phyloP scores from a whole-genome alignment of 148 eudicot genomes.

The Vaccinium macrocarpon region DNA sequence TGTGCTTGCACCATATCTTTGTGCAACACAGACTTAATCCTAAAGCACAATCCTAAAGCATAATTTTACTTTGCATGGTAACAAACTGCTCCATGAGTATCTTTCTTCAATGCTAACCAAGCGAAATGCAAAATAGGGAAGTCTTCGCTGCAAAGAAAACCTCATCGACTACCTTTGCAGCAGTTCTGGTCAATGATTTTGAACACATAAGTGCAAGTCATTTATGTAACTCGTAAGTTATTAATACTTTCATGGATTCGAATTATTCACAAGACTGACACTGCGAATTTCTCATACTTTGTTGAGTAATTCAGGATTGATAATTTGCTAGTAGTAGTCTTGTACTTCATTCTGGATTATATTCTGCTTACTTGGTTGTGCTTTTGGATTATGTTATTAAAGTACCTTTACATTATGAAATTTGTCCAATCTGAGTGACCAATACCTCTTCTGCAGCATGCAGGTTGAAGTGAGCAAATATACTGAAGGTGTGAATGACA shows the following conservation, averaged over 20 bases:
- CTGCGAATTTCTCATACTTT: background rate
- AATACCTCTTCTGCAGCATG: slow-evolving; percentile 56
- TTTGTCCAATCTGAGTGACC: slow-evolving; percentile 17
- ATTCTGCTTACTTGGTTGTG: background rate
- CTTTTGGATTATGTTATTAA: slow-evolving; percentile 5
- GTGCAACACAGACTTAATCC: background rate
- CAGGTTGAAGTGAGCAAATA: slow-evolving; percentile 99
- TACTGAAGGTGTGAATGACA: slow-evolving; percentile 86
- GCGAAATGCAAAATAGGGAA: background rate
- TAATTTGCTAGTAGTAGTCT: background rate
- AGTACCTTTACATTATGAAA: background rate
- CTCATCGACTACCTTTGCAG: background rate
- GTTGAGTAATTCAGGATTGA: background rate
- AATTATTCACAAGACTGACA: background rate
- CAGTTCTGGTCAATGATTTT: background rate
- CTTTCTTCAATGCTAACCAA: background rate
- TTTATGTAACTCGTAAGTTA: background rate
- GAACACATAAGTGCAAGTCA: background rate
- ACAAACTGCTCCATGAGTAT: background rate
- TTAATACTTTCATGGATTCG: background rate
- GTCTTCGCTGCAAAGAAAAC: background rate
- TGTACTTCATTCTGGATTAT: background rate
- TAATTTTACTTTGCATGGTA: background rate
- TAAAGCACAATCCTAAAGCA: background rate
- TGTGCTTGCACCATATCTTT: background rate